These are phyloP conservation scores for Protoeuglena noctilucae DNA, from an alignment of 139 green algal genomes.

Conservation along the genomic window DNA sequence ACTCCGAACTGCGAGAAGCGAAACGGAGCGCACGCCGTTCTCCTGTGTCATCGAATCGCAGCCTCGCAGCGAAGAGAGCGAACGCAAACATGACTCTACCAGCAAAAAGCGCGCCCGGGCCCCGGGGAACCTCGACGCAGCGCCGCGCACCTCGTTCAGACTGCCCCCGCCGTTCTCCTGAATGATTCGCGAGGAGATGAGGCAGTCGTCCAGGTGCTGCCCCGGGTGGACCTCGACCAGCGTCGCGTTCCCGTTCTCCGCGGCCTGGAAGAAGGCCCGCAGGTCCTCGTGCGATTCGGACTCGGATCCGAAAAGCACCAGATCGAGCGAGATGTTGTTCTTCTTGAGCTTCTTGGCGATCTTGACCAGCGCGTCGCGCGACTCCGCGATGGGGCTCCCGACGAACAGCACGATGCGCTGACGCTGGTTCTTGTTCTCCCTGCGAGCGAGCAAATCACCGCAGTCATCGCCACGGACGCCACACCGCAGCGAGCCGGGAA, in stretches of 20 bases:
- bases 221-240: conserved; percentile 36
- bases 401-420: conserved; percentile 94
- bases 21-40: too few relatives aligned
- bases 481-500: too few relatives aligned
- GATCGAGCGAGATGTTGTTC: conserved; percentile 96
- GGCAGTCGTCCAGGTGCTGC: conserved; percentile 9
- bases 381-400: conserved; percentile 70
- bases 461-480: too few relatives aligned
- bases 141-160: too few relatives aligned
- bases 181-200: neutral
- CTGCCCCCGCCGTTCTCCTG: too few relatives aligned
- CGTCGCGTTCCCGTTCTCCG: conserved; percentile 90
- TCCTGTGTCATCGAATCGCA: too few relatives aligned
- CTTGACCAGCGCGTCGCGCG: conserved; percentile 71
- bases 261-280: conserved; percentile 72
- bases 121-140: too few relatives aligned
- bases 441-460: conserved; percentile 74
- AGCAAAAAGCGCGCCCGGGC: too few relatives aligned
- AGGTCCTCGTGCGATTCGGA: conserved; percentile 91
- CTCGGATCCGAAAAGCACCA: conserved; percentile 70
- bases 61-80: too few relatives aligned
- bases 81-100: too few relatives aligned
- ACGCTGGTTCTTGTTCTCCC: conserved; percentile 98
- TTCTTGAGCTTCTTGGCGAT: conserved; percentile 99
- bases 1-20: too few relatives aligned